Evolutionary conservation across 176 grass and related monocot species (phyloP).

Genomic region (Oropetium thomaeum): DNA sequence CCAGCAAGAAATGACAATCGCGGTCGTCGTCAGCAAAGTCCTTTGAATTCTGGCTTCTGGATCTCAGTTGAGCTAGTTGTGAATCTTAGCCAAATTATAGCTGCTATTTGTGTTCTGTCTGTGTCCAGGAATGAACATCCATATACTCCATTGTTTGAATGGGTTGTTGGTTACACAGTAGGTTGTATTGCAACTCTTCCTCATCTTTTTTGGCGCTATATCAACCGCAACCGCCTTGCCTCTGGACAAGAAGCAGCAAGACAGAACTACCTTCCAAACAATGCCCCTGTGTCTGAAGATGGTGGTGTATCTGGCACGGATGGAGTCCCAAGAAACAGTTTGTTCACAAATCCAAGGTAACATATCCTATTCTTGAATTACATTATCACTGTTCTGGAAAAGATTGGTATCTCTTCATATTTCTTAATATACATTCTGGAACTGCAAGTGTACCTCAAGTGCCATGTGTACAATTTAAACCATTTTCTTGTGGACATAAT

Average conservation of each 20-base stretch:
- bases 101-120: conserved; percentile 69
- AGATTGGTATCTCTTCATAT: not conserved
- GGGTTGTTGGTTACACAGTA: conserved; percentile 84
- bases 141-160: conserved; percentile 68
- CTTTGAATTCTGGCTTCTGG: conserved; percentile 91
- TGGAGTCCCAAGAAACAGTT: conserved; percentile 32
- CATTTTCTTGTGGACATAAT: not conserved
- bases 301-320: conserved; percentile 18
- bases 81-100: conserved; percentile 79
- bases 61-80: conserved; percentile 82
- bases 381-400: not conserved
- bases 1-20: conserved; percentile 50
- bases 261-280: conserved; percentile 55
- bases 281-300: conserved; percentile 27
- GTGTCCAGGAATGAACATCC: conserved; percentile 80
- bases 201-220: conserved; percentile 90
- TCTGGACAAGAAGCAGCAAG: conserved; percentile 45
- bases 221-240: conserved; percentile 48
- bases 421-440: not conserved
- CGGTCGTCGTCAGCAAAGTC: conserved; percentile 51
- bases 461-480: not conserved
- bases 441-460: not conserved
- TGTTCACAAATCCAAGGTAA: conserved; percentile 61
- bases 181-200: conserved; percentile 80
- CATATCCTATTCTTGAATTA: conserved; percentile 13